phyloP scores from a whole-genome alignment of 192 early-diverging fungal genomes.

The Linnemannia hyalina region DNA sequence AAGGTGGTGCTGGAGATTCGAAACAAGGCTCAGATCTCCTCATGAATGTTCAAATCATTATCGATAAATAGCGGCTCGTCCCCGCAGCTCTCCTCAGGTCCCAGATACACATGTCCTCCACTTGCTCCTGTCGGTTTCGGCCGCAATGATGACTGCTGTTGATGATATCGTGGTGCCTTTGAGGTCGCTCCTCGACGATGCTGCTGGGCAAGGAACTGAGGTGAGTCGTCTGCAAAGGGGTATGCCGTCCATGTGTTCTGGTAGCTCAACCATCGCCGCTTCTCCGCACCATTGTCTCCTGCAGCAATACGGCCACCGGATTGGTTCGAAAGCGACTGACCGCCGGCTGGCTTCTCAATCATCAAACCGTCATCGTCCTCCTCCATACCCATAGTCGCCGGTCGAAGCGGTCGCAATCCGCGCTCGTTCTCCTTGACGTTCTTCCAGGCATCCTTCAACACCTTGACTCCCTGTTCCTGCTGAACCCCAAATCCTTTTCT shows the following conservation, averaged over 20 bases:
- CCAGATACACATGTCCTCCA: constrained; percentile 1
- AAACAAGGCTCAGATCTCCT: constrained; percentile 17
- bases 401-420: constrained; percentile 25
- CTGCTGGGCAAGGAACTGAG: constrained; percentile 36
- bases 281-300: constrained; percentile 15
- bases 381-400: constrained; percentile 8
- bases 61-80: constrained; percentile 56
- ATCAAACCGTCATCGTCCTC: constrained; percentile 15
- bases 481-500: constrained; percentile 52
- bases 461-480: constrained; percentile 40
- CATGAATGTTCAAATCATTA: constrained; percentile 48
- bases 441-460: constrained; percentile 51
- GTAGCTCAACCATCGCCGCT: constrained; percentile 46
- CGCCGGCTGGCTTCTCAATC: background rate
- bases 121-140: background rate
- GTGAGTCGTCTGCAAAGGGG: constrained; percentile 45
- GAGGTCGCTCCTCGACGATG: constrained; percentile 29
- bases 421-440: constrained; percentile 45
- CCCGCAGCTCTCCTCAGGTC: constrained; percentile 47
- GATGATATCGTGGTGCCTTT: constrained; percentile 25
- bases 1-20: background rate
- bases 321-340: background rate
- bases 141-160: background rate
- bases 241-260: constrained; percentile 53
- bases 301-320: background rate